Evolutionary conservation across 2,329 filamentous ascomycete species (phyloP), one percentile per base, ranked within the genome.

Genomic region (Penicillium vulpinum): DNA sequence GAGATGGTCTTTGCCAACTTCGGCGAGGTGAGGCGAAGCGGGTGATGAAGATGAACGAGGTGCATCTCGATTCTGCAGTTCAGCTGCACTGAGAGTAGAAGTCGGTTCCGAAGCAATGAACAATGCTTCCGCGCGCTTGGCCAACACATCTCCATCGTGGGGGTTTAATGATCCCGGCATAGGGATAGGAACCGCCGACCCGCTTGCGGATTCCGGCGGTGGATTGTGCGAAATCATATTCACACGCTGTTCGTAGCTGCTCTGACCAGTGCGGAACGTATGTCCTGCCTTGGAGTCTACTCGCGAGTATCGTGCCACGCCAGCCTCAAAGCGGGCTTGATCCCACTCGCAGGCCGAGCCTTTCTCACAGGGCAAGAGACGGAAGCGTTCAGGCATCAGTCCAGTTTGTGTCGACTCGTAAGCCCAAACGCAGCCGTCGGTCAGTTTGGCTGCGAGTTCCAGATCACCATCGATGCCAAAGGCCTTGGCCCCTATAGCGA

Each of bases 351-450:
- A 86, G 21, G 66, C 61, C 33, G 67, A 60, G 9, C 65, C 60
- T 33, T 75, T 71, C 26, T 73, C 69, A 67, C 85, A 87, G 5
- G 81, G 77, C 16, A 83, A 67, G 41, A 86, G 73, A 33, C 79
- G 72, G 63, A 84, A 85, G 45, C 76, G 70, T 66, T 87, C 85
- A 1, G 85, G 83, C 84, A 87, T 87, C 57, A 87, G 81, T 5
- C 84, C 84, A 2, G 81, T 75, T 1, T 80, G 79, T 5, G 81
- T 81, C 10, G 78, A 74, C 60, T 81, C 78, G 68, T 87, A 87
- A 1, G 83, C 80, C 83, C 84, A 87, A n/a, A 86, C 80, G 66
- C 85, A 87, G 4, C 81, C 82, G 54, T 87, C 80, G 0, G 83
- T 82, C 44, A 87, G 73, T 64, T 84, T 82, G 41, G 77, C 75